Conservation (phyloP, 1,284 basidiomycete species). For the Ustilago shanxiensis region DNA sequence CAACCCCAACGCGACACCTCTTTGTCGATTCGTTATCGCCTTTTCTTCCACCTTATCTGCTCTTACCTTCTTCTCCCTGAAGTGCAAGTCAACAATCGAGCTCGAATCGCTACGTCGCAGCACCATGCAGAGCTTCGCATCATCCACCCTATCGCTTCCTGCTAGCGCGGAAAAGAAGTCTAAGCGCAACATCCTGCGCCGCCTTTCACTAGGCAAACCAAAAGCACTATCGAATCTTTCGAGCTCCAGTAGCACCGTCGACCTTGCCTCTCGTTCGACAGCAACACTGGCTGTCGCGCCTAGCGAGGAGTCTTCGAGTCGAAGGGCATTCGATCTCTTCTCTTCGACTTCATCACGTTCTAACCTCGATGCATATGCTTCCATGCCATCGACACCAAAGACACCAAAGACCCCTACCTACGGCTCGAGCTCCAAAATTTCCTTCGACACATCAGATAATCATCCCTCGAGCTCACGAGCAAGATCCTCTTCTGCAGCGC, state of each 20-base stretch:
- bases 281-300: conserved; percentile 10
- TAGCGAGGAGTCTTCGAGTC: conserved; percentile 9
- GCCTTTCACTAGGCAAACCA: conserved; percentile 24
- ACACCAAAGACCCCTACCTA: conserved; percentile 2
- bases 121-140: conserved; percentile 25
- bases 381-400: conserved; percentile 9
- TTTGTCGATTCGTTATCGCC: background rate
- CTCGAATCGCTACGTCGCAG: background rate
- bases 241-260: conserved; percentile 1
- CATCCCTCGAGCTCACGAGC: background rate
- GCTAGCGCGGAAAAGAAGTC: conserved; percentile 9
- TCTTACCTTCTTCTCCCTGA: background rate
- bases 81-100: background rate
- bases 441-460: background rate
- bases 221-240: conserved; percentile 7
- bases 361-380: background rate
- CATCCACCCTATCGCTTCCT: conserved; percentile 21
- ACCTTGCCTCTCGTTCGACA: conserved; percentile 18
- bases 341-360: conserved; percentile 6
- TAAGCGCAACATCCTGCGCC: conserved; percentile 19
- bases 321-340: conserved; percentile 24
- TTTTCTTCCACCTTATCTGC: background rate
- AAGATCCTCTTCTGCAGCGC: background rate
- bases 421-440: conserved; percentile 1
- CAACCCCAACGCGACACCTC: background rate